Evolutionary conservation across 2,329 filamentous ascomycete genomes (phyloP), one percentile per base, ranked within the genome.

Genomic region (Alternaria gaisen): DNA sequence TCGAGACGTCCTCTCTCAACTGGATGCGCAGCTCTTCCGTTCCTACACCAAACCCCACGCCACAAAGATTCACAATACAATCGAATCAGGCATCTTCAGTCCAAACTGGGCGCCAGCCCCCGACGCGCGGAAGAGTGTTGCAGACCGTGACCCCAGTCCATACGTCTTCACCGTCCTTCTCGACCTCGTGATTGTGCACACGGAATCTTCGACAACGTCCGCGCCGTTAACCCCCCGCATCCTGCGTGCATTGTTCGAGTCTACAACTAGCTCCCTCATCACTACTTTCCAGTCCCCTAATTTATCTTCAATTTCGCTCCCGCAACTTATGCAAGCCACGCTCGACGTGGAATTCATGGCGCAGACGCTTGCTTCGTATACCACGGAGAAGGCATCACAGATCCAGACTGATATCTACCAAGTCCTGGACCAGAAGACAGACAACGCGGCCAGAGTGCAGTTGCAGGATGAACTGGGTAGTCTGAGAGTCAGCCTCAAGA

Each of bases 261-360:
- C 93, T 72, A 86, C 91, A 11, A 94, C 91, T 11, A 82, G 86
- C 6, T 89, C 93, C 63, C 88, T 98, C n/a, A 88, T 97, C 16
- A 86, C 90, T 28, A 90, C 92, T 0, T 97, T 98, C 83, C 56
- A 60, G 22, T 69, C 68, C 0, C 53, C 64, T 4, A 83, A 86
- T 77, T 88, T 81, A 0, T 78, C 84, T 5, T 83, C 83, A 20
- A 98, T 95, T 80, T 86, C 88, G 1, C 88, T 99, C 0, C 84
- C 90, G 5, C 90, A 91, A 7, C 86, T 99, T 52, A 97, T 98
- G 90, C 96, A 99, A 80, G 96, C 96, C 1, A 99, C 95, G 0
- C 87, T 99, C 1, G 95, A 99, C 74, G 94, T 97, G 1, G 95
- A 99, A 79, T 98, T 99, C 75, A 90, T 98, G 58, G 92, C 94